phyloP scores from a whole-genome alignment of 2,329 filamentous ascomycete genomes.

The Fonsecaea nubica region DNA sequence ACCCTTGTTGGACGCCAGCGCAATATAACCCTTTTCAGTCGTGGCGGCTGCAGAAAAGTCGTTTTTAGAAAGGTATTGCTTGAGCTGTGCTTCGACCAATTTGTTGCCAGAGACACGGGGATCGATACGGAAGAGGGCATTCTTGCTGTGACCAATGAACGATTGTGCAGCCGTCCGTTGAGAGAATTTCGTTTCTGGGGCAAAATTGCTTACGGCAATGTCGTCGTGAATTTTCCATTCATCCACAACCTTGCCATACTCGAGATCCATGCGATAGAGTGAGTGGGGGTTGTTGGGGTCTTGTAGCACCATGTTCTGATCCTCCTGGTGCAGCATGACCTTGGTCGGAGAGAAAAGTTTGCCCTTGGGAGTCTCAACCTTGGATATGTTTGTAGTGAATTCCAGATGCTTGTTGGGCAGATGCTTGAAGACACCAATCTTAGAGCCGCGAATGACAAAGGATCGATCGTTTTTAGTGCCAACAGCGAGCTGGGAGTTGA shows the following conservation, averaged over 20 bases:
- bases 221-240: slow-evolving; percentile 99
- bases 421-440: slow-evolving; percentile 99
- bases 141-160: slow-evolving; percentile 90
- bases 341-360: slow-evolving; percentile 92
- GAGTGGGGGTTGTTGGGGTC: slow-evolving; percentile 83
- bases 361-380: slow-evolving; percentile 86
- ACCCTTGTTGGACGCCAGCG: slow-evolving; percentile 96
- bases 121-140: slow-evolving; percentile 91
- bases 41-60: slow-evolving; percentile 94
- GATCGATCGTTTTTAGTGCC: slow-evolving; percentile 97
- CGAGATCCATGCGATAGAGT: slow-evolving; percentile 95
- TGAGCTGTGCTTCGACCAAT: slow-evolving; percentile 88
- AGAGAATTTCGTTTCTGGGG: slow-evolving; percentile 94
- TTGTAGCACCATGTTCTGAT: slow-evolving; percentile 87
- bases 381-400: slow-evolving; percentile 96
- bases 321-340: slow-evolving; percentile 92
- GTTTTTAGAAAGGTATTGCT: slow-evolving; percentile 96
- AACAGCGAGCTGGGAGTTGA: slow-evolving; percentile 92
- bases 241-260: slow-evolving; percentile 96
- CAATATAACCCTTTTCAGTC: slow-evolving; percentile 95
- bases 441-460: slow-evolving; percentile 94
- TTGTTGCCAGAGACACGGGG: slow-evolving; percentile 89
- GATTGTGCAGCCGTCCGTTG: slow-evolving; percentile 96
- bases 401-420: slow-evolving; percentile 89
- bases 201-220: slow-evolving; percentile 89